Evolutionary conservation across 768 basidiomycete genomes (phyloP).

Genomic region (Tephrocybe sp.): DNA sequence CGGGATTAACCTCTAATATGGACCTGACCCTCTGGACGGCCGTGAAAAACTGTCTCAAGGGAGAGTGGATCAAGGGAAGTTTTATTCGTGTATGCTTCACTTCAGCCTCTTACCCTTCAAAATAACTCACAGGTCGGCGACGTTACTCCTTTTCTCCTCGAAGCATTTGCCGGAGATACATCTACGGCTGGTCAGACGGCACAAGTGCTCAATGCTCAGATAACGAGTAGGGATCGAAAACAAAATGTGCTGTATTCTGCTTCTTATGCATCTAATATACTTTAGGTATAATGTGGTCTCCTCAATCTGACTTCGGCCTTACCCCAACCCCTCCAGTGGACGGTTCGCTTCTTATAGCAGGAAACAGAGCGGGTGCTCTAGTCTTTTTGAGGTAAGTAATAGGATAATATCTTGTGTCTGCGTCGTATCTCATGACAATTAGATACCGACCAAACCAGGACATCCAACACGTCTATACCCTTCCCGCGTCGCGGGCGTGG

Average conservation of each 20-base stretch:
- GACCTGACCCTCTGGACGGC: conserved; percentile 70
- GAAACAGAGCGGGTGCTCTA: conserved; percentile 64
- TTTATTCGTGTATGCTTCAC: neutral
- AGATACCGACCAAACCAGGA: conserved; percentile 25
- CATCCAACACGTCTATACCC: conserved; percentile 33
- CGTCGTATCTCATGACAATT: neutral
- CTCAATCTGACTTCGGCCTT: conserved; percentile 54
- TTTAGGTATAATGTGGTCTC: conserved; percentile 70
- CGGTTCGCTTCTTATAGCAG: conserved; percentile 66
- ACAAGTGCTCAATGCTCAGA: conserved; percentile 50
- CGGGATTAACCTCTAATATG: conserved; percentile 70
- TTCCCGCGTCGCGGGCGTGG: conserved; percentile 56
- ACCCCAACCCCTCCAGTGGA: conserved; percentile 48
- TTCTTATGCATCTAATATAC: neutral
- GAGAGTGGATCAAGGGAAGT: conserved; percentile 66
- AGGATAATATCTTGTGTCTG: neutral
- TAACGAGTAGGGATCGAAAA: conserved; percentile 31
- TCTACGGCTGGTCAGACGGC: conserved; percentile 20
- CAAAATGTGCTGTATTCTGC: neutral
- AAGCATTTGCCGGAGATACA: conserved; percentile 22
- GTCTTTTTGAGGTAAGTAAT: conserved; percentile 52
- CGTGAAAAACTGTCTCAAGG: conserved; percentile 63
- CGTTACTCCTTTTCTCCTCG: conserved; percentile 50
- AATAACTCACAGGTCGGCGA: conserved; percentile 44
- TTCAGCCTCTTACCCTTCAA: neutral